Conservation (phyloP, 2,329 filamentous ascomycete species). For the Phaeosphaeria sp. region DNA sequence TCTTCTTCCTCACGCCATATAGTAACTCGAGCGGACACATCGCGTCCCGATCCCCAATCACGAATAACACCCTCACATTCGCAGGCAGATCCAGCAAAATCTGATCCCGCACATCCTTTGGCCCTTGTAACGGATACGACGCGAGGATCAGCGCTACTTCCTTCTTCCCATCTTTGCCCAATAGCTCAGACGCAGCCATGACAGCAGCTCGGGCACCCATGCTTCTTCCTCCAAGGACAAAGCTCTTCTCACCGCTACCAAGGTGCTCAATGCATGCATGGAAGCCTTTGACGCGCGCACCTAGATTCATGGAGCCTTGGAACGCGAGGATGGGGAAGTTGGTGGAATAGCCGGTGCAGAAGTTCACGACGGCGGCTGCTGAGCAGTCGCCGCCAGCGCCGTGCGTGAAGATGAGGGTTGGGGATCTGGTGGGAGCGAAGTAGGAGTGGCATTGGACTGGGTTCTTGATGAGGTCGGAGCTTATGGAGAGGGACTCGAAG, state of each 20-base stretch:
- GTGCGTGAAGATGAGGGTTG: slow-evolving; percentile 52
- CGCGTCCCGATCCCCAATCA: slow-evolving; percentile 41
- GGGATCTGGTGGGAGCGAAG: neutral
- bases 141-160: slow-evolving; percentile 43
- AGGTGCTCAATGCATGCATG: slow-evolving; percentile 41
- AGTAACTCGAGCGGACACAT: slow-evolving; percentile 32
- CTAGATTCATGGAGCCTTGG: slow-evolving; percentile 52
- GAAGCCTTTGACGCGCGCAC: slow-evolving; percentile 47
- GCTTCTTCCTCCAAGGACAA: slow-evolving; percentile 49
- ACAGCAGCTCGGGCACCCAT: slow-evolving; percentile 55
- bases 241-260: neutral
- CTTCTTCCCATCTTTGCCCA: slow-evolving; percentile 4
- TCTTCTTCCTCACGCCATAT: slow-evolving; percentile 38
- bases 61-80: slow-evolving; percentile 46
- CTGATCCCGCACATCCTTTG: slow-evolving; percentile 45
- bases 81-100: slow-evolving; percentile 46
- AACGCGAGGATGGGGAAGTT: slow-evolving; percentile 39
- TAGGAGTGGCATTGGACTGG: slow-evolving; percentile 31
- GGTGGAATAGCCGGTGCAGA: slow-evolving; percentile 47
- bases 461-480: slow-evolving; percentile 22
- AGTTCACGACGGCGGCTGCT: slow-evolving; percentile 48
- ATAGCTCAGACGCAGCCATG: slow-evolving; percentile 40
- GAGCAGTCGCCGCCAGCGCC: slow-evolving; percentile 53
- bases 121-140: slow-evolving; percentile 50
- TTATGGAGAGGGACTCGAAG: slow-evolving; percentile 14